Percentiles rank a stretch among this genome's conserved stretches.
phyloP scores from a whole-genome alignment of 2,329 filamentous ascomycete genomes.

The Pyrenochaeta sp. region DNA sequence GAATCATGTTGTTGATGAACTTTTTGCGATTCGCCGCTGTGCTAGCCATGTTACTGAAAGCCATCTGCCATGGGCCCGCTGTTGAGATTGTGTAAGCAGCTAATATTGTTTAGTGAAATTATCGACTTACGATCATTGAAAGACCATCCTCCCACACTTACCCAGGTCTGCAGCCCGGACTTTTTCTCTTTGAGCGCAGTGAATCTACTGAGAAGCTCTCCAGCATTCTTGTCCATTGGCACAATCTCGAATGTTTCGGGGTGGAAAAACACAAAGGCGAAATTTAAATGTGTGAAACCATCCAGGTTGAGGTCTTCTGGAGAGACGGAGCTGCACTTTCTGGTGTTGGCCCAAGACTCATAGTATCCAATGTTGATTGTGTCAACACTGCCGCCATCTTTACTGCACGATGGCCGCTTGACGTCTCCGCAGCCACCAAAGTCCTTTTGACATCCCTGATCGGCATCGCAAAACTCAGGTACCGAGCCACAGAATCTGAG shows the following conservation, averaged over 20 bases:
- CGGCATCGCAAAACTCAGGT: conserved; percentile 1
- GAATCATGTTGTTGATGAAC: conserved; percentile 47
- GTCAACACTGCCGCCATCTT: conserved; percentile 1
- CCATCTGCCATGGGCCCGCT: conserved; percentile 49
- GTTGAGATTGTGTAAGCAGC: too few species aligned
- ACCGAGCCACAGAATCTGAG: conserved; percentile 1
- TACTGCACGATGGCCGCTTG: conserved; percentile 3
- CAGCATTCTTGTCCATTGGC: conserved; percentile 2
- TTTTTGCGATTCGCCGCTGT: conserved; percentile 20
- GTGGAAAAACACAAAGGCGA: conserved; percentile 11
- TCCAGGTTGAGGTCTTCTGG: conserved; percentile 10
- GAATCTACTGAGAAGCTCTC: conserved; percentile 1
- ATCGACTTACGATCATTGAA: conserved; percentile 32
- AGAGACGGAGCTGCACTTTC: conserved; percentile 1
- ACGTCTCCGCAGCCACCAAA: conserved; percentile 3
- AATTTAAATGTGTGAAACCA: conserved; percentile 12
- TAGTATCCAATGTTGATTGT: conserved; percentile 1
- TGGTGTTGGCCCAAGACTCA: conserved; percentile 4
- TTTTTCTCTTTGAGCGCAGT: conserved; percentile 38
- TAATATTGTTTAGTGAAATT: too few species aligned
- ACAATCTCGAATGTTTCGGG: conserved; percentile 10
- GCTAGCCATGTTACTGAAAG: conserved; percentile 39
- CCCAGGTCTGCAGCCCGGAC: conserved; percentile 43
- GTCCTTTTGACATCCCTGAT: conserved; percentile 3
- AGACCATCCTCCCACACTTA: conserved; percentile 54